Evolutionary conservation across 129 eudicot genomes (phyloP), one percentile per base, ranked within the genome.

Genomic region (Tagetes patula): DNA sequence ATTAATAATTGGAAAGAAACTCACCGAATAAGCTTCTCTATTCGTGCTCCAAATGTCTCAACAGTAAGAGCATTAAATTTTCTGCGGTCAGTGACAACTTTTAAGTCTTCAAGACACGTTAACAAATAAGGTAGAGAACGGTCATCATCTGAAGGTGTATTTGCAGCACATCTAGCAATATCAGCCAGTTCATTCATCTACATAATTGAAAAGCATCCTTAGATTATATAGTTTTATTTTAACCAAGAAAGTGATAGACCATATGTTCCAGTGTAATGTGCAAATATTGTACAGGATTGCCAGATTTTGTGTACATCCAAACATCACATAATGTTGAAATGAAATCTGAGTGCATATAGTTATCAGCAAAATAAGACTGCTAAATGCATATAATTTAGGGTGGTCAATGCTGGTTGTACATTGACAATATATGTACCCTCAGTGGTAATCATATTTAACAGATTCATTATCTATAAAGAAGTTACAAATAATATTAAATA

Each of bases 121-220:
- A 94, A 86, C 84, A 94, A 84, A 81, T 94, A 88, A 4, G 82
- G 77, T 74, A 82, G 69, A 66, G 96, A 81, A 1, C 93, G 89
- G 53, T 88, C 96, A 81, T 94, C 96, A 47, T 94, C 96, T 65
- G 85, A 70, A 33, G 95, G 93, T 32, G 95, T 83, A 76, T 84
- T 94, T 69, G 87, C 92, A 55, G 85, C 92, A 83, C 96, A 90
- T 79, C 89, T 84, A 78, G 98, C 96, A 73, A 94, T 94, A 72
- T 94, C 98, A 32, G 98, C 92, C 53, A 94, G 96, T 76, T 94
- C 98, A 72, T 69, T 86, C 87, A 91, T 91, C 97, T 91, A 82
- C 85, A 82, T 77, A 61, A 42, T 70, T 62, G 11, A 40, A 78
- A 77, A 43, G n/a, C 20, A 52, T 31, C 72, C 11, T 38, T 32